These are phyloP conservation scores for Pseudocercospora fuligena DNA, from an alignment of 2,329 filamentous ascomycete genomes.

Conservation along the genomic window DNA sequence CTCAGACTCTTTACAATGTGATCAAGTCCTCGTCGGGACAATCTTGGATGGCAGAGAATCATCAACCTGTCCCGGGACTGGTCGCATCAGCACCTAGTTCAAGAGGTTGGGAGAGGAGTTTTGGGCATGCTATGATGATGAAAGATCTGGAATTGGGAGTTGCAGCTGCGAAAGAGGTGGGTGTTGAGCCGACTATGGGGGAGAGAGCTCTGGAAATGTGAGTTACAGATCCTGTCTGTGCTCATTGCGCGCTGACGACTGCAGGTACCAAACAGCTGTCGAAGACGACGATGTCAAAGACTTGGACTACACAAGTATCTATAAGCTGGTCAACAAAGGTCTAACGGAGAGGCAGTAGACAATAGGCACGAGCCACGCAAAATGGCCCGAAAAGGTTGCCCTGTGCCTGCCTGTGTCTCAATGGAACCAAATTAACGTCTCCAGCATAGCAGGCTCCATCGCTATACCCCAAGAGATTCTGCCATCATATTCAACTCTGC, in stretches of 20 bases:
- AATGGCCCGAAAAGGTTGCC: neutral
- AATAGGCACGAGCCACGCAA: neutral
- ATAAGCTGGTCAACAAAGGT: neutral
- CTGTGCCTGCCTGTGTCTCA: neutral
- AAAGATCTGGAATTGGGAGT: neutral
- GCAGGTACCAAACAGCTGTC: neutral
- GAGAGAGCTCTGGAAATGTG: neutral
- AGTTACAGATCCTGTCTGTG: neutral
- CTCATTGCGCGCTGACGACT: neutral
- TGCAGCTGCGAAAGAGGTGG: constrained; percentile 1
- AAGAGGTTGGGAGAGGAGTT: constrained; percentile 1
- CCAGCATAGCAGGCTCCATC: constrained; percentile 4
- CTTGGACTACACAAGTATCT: neutral
- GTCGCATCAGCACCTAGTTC: neutral
- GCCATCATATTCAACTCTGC: neutral
- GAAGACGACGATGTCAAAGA: neutral
- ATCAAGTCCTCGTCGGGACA: neutral
- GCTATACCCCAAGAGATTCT: neutral
- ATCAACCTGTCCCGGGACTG: neutral
- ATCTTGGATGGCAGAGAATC: neutral
- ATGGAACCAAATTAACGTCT: neutral
- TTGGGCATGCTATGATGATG: constrained; percentile 2
- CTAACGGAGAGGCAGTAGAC: neutral
- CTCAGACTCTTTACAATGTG: neutral
- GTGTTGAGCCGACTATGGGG: constrained; percentile 7